Conservation (phyloP, 139 green algal genomes). For the Chlorella sp. region DNA sequence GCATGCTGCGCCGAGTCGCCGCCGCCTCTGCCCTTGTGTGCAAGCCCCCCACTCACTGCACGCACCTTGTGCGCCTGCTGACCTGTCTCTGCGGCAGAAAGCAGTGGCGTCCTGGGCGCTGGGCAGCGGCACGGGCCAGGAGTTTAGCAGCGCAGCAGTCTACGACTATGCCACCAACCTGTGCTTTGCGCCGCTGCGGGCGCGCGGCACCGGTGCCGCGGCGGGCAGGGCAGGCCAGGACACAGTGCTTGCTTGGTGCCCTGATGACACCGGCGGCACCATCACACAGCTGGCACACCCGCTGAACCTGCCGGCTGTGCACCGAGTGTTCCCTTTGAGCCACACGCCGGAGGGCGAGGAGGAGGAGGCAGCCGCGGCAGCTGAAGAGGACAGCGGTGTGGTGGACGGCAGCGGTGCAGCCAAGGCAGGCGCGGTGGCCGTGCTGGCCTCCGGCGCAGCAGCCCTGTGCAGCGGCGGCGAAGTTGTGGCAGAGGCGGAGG, state of each 20-base stretch:
- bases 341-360: slow-evolving; percentile 1
- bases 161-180: slow-evolving; percentile 32
- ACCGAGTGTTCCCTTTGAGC: slow-evolving; percentile 21
- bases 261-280: slow-evolving; percentile 1
- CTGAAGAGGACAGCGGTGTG: neutral
- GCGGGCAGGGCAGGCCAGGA: neutral
- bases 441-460: slow-evolving; percentile 1
- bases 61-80: no score
- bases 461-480: slow-evolving; percentile 21
- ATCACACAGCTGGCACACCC: neutral
- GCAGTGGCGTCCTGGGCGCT: slow-evolving; percentile 18
- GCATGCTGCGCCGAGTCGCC: no score
- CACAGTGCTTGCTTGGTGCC: slow-evolving; percentile 22
- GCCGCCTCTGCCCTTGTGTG: no score
- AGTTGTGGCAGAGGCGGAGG: slow-evolving; percentile 26
- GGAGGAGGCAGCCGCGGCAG: slow-evolving; percentile 11
- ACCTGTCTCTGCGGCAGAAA: slow-evolving; percentile 1
- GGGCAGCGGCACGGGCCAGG: slow-evolving; percentile 2
- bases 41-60: no score
- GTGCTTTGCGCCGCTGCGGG: slow-evolving; percentile 23
- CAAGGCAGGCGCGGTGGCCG: neutral
- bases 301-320: slow-evolving; percentile 17
- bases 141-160: slow-evolving; percentile 9
- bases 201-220: neutral
- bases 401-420: slow-evolving; percentile 23